Evolutionary conservation across 148 eudicot species (phyloP).

Genomic region (Chenopodium formosanum): DNA sequence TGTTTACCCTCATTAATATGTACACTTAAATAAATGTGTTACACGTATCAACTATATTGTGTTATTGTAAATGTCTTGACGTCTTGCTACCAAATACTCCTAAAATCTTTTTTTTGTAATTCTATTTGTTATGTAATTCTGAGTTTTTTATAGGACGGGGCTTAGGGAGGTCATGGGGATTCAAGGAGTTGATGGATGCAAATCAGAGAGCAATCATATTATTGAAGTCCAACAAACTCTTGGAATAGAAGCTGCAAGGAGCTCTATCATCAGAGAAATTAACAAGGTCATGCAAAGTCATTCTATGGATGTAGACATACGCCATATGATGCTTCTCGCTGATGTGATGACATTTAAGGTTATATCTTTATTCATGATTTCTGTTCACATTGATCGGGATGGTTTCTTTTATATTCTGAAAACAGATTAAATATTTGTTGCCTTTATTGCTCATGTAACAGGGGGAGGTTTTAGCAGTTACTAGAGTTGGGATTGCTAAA

Average conservation of each 20-base stretch:
- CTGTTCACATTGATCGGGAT: not conserved
- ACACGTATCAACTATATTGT: no score
- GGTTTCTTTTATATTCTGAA: not conserved
- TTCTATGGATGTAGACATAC: slow-evolving; percentile 79
- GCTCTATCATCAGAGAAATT: slow-evolving; percentile 66
- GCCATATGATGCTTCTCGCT: slow-evolving; percentile 98
- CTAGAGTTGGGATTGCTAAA: slow-evolving; percentile 70
- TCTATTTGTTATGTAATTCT: not conserved
- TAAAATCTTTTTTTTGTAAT: not conserved
- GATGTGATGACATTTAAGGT: slow-evolving; percentile 95
- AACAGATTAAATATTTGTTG: not conserved
- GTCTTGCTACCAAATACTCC: no score
- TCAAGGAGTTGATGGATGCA: slow-evolving; percentile 63
- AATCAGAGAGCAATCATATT: slow-evolving; percentile 73
- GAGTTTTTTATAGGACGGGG: slow-evolving; percentile 55
- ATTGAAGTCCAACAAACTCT: slow-evolving; percentile 66
- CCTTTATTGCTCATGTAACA: slow-evolving; percentile 24
- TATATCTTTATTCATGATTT: slow-evolving; percentile 1
- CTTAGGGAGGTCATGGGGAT: slow-evolving; percentile 78
- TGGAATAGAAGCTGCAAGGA: slow-evolving; percentile 93
- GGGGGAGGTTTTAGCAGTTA: slow-evolving; percentile 91
- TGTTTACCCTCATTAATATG: no score
- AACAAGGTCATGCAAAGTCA: slow-evolving; percentile 66
- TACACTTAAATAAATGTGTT: no score
- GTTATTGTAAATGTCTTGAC: no score